phyloP scores from a whole-genome alignment of 495 filamentous ascomycete species.

The Cenococcum geophilum region DNA sequence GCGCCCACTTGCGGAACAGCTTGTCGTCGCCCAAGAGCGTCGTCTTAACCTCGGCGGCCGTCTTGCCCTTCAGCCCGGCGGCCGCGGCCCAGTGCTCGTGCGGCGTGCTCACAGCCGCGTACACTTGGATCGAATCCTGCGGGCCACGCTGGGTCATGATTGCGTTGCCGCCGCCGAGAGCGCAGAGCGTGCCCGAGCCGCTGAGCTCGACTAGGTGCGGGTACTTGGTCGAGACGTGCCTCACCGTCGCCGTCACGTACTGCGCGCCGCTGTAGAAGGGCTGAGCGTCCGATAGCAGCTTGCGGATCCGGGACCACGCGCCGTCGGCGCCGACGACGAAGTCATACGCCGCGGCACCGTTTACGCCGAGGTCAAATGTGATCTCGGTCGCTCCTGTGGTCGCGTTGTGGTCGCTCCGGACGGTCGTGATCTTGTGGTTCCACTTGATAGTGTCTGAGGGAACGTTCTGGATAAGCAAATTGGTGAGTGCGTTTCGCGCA shows the following conservation, averaged over 20 bases:
- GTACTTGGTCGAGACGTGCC: constrained; percentile 23
- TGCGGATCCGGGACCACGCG: constrained; percentile 27
- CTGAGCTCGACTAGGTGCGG: constrained; percentile 10
- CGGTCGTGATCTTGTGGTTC: constrained; percentile 39
- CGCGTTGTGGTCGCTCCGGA: constrained; percentile 11
- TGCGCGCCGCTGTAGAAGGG: constrained; percentile 28
- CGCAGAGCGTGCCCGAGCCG: constrained; percentile 18
- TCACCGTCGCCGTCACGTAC: constrained; percentile 27
- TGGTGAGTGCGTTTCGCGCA: constrained; percentile 33
- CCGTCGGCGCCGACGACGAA: constrained; percentile 31
- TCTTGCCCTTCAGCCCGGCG: constrained; percentile 33
- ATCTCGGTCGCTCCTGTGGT: constrained; percentile 23
- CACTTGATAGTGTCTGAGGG: constrained; percentile 44
- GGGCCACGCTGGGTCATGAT: constrained; percentile 38
- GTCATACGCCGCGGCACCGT: constrained; percentile 19
- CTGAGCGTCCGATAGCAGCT: constrained; percentile 15
- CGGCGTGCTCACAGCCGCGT: constrained; percentile 36
- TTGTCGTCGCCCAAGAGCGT: constrained; percentile 32
- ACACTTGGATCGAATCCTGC: constrained; percentile 42
- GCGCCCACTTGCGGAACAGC: constrained; percentile 39
- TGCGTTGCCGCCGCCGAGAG: constrained; percentile 32
- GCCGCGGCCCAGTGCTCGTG: constrained; percentile 33
- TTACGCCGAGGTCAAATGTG: constrained; percentile 35
- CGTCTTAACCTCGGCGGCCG: constrained; percentile 31
- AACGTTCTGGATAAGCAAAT: constrained; percentile 40